Base-by-base conservation (phyloP, 768 basidiomycete species). In the Dacryopinax primogenitus region DNA sequence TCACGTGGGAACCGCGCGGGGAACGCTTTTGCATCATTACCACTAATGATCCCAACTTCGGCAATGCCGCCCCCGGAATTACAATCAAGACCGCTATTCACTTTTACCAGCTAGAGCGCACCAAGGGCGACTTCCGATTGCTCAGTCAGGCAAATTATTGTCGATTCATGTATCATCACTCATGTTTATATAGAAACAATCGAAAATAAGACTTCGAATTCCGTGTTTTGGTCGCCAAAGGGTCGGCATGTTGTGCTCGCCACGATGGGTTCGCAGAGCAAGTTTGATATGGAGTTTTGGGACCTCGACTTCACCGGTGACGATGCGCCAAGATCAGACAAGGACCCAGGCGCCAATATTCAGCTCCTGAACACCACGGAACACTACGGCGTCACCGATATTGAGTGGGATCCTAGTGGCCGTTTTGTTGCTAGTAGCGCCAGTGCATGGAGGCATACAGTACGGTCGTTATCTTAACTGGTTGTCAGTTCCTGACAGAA, bases 211-310 rank as follows among this genome's bases (percentile, higher is more conserved):
- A 92, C 90, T 33, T 90, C 86, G 74, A 98, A 98, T 77, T 90
- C 90, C 36, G 87, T 97, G 71, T 85, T 90, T 62, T 99, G 96
- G 96, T 93, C 92, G 15, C 94, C 96, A 37, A 86, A 90, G 63
- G 96, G 96, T 64, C 87, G 95, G 45, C 92, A 97, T 77, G 89
- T 95, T 66, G 89, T 96, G 63, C 83, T 98, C 67, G 94, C 94
- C 26, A 98, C 94, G 41, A 89, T 98, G 65, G 96, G 95, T 30
- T 94, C 91, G 9, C 88, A 91, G 12, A 86, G 83, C 71, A 98
- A 98, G 78, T 98, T 92, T 9, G 96, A 97, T 76, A 82, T 99
- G 32, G 95, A 98, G 74, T 99, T 98, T 77, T 99, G 91, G 93
- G 96, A 99, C 76, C 81, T 97, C 45, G 96, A 99, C 78, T 94